These are phyloP conservation scores for Pseudozyma pruni DNA, from an alignment of 1,284 basidiomycete genomes.

Conservation along the genomic window DNA sequence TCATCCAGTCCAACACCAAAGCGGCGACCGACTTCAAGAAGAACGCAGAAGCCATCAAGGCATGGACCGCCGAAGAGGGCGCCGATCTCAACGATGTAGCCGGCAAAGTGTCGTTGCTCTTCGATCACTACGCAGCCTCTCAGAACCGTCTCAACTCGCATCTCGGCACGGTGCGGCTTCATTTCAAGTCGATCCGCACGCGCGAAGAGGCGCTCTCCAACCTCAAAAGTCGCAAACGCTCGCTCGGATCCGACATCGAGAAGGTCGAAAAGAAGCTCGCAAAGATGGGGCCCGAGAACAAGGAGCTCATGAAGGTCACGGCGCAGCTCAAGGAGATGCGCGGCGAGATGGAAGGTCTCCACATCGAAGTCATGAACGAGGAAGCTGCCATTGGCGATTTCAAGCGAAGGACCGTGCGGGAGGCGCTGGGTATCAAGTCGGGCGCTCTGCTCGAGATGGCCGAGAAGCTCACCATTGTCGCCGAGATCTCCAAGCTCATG, in stretches of 20 bases:
- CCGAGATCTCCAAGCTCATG: slow-evolving; percentile 82
- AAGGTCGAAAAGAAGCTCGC: slow-evolving; percentile 87
- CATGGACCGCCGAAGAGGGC: slow-evolving; percentile 86
- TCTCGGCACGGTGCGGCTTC: slow-evolving; percentile 77
- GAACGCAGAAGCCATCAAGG: slow-evolving; percentile 78
- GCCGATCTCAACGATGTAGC: slow-evolving; percentile 86
- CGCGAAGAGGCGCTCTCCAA: slow-evolving; percentile 86
- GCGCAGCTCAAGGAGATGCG: slow-evolving; percentile 79
- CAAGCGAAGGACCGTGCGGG: slow-evolving; percentile 78
- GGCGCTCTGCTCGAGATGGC: slow-evolving; percentile 86
- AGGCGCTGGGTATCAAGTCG: slow-evolving; percentile 86
- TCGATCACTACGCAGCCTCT: slow-evolving; percentile 78
- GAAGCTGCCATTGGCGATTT: slow-evolving; percentile 86
- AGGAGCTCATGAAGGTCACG: slow-evolving; percentile 81
- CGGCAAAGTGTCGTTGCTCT: slow-evolving; percentile 77
- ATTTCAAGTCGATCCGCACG: slow-evolving; percentile 76
- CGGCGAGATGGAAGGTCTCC: slow-evolving; percentile 79
- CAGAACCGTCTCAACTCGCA: slow-evolving; percentile 79
- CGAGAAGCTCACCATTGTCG: slow-evolving; percentile 86
- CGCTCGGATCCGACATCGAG: slow-evolving; percentile 79
- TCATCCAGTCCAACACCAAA: slow-evolving; percentile 78
- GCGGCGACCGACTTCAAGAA: slow-evolving; percentile 77
- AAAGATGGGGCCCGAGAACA: slow-evolving; percentile 90
- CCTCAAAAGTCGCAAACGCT: slow-evolving; percentile 77
- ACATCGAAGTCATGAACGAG: slow-evolving; percentile 84